Base-by-base conservation (phyloP, 2,329 filamentous ascomycete genomes). In the Beauveria brongniartii region DNA sequence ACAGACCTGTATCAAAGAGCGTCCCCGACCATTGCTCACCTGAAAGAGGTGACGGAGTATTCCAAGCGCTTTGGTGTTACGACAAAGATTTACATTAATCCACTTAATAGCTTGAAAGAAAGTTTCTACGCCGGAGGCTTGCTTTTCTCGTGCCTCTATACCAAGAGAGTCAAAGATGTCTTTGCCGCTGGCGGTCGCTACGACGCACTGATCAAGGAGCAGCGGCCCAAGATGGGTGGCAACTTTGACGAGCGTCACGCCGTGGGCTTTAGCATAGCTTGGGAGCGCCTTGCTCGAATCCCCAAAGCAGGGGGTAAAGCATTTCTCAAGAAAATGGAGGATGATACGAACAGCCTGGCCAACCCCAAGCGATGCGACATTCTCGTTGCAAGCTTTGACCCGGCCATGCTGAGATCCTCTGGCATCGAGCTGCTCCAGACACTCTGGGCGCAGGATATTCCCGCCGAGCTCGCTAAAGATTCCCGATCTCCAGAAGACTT, bases 181-280 rank as follows among this genome's bases (percentile, higher is more conserved):
- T 91, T 97, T 69, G 94, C 93, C 6, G 94, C 92, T 37, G 94
- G 95, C 55, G 94, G 94, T 2, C 85, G 94, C 54, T 99, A 99
- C 71, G 95, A 99, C 71, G 85, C 86, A 53, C 77, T 99, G 22
- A 93, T 99, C 65, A 86, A 87, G 70, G 90, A 95, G 63, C 90
- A 95, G 69, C 84, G 87, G 9, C 89, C 90, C 5, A 88, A 86
- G 64, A 82, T 86, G 47, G 80, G 84, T 46, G 81, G 80, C 26
- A 82, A 82, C 61, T 78, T 82, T 48, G 80, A 84, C 60, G 85
- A 87, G 67, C 84, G 85, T 22, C 91, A 95, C 70, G 93, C 91
- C 5, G 94, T 97, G 12, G 94, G 95, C 1, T 93, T 97, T 70
- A 95, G 92, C 69, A 78, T 97, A 46, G 90, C 90, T 26, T 95